Evolutionary conservation across 208 protist genomes (phyloP).

Genomic region (Wallacemonas rigidus): DNA sequence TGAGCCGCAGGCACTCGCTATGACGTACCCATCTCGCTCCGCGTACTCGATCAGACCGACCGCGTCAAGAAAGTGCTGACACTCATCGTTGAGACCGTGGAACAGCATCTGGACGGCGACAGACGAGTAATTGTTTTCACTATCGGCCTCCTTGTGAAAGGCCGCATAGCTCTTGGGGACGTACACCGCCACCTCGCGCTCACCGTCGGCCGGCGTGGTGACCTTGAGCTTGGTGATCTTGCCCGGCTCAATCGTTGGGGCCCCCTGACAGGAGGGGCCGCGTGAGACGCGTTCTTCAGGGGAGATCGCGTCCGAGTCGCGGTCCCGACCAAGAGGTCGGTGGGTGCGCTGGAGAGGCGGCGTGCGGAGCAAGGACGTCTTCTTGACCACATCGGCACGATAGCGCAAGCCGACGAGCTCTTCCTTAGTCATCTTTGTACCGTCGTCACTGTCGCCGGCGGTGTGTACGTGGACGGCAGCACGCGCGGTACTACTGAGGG

Average conservation of each 20-base stretch:
- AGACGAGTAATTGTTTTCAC: constrained; percentile 13
- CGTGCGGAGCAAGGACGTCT: background rate
- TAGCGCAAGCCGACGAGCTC: constrained; percentile 7
- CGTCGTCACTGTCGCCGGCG: background rate
- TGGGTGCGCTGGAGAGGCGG: background rate
- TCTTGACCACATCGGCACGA: background rate
- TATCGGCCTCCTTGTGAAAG: background rate
- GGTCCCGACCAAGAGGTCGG: background rate
- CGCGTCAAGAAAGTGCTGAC: constrained; percentile 50
- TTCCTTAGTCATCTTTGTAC: background rate
- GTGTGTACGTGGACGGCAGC: background rate
- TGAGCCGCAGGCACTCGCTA: constrained; percentile 68
- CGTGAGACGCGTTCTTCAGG: background rate
- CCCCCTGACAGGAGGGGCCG: constrained; percentile 2
- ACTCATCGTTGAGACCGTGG: constrained; percentile 72
- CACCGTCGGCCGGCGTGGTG: constrained; percentile 20
- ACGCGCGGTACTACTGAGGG: background rate
- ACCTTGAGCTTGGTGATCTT: constrained; percentile 41
- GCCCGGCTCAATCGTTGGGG: constrained; percentile 28
- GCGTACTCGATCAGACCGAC: constrained; percentile 57
- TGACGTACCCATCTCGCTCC: constrained; percentile 48
- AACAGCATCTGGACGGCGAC: constrained; percentile 58
- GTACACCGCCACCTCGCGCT: constrained; percentile 46
- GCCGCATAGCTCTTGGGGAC: constrained; percentile 33
- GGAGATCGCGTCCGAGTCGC: background rate